Evolutionary conservation across 108 stramenopile species (phyloP), one percentile per base, ranked within the genome.

Genomic region (Poteriospumella lacustris): DNA sequence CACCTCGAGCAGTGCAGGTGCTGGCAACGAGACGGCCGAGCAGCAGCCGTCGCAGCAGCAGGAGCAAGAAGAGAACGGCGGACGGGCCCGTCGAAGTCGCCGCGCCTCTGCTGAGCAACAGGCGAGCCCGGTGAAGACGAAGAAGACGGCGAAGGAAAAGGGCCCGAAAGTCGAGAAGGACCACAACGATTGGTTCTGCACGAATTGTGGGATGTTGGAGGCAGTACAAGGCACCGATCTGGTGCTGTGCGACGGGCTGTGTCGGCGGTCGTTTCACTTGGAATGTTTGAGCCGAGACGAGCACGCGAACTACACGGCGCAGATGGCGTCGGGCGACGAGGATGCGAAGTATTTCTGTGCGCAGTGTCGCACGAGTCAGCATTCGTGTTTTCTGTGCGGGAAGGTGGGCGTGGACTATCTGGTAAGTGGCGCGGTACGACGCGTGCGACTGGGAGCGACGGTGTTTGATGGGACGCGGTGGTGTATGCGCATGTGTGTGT

Each of bases 141-240:
- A n/a, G n/a, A n/a, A n/a, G n/a, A n/a, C n/a, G n/a, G n/a, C n/a
- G n/a, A n/a, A n/a, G 24, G 19, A 19, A 56, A 56, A 56, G 24
- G 52, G 24, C 52, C 24, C 19, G 24, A 24, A 56, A 24, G 52
- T 19, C n/a, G 19, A 24, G 28, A 56, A 12, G 12, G 33, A 5
- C 3, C 33, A 5, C 31, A 73, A 24, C 33, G 70, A 73, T 19
- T 73, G 70, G 70, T 19, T 34, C 9, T 73, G 70, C 42, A 42
- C 12, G 9, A 73, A 33, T 56, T 73, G 70, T 42, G 24, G 31
- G 3, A 44, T 12, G 5, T 24, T 73, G 12, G 70, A 73, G 42
- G 36, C 70, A n/a, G 9, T 24, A 3, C 3, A 34, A 29, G 40
- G 36, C 38, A 52, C 12, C 33, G 33, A 73, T 56, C 70, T 73